A percentile compares a stretch with the other conserved stretches of the same genome.
phyloP scores from a whole-genome alignment of 139 green algal species.

The Chlamydomonas incerta region DNA sequence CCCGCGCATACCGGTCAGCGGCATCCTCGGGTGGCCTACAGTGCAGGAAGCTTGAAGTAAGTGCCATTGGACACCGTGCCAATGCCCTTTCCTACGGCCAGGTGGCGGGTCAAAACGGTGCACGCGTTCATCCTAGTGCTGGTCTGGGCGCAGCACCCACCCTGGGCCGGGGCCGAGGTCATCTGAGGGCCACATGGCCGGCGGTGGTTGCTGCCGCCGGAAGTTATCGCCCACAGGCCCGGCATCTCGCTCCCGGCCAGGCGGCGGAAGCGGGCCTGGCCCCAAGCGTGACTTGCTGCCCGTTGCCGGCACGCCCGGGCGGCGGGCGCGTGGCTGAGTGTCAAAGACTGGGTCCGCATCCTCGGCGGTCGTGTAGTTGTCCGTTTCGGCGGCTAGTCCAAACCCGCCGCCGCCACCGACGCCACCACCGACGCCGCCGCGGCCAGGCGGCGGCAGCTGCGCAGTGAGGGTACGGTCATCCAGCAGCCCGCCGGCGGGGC shows the following conservation, averaged over 20 bases:
- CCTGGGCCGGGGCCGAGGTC: constrained; percentile 1
- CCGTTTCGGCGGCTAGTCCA: background rate
- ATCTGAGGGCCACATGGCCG: constrained; percentile 18
- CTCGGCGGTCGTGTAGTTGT: background rate
- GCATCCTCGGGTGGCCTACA: background rate
- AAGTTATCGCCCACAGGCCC: constrained; percentile 3
- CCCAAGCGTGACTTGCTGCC: background rate
- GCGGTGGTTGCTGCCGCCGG: constrained; percentile 12
- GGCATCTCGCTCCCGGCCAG: background rate
- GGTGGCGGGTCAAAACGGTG: too few relatives aligned
- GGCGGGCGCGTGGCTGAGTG: background rate
- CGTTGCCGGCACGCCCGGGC: background rate
- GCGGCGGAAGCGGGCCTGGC: background rate
- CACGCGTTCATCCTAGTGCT: too few relatives aligned
- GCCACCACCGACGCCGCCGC: background rate
- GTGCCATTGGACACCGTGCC: background rate
- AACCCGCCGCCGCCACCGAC: background rate
- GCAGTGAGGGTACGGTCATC: background rate
- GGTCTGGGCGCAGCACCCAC: background rate
- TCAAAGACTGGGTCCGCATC: background rate
- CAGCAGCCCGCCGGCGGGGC: background rate
- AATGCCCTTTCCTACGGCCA: too few relatives aligned
- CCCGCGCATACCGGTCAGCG: constrained; percentile 14
- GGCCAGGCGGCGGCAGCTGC: background rate
- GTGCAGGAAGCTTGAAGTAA: background rate